phyloP scores from a whole-genome alignment of 192 early-diverging fungal genomes.

The Backusella sp. region DNA sequence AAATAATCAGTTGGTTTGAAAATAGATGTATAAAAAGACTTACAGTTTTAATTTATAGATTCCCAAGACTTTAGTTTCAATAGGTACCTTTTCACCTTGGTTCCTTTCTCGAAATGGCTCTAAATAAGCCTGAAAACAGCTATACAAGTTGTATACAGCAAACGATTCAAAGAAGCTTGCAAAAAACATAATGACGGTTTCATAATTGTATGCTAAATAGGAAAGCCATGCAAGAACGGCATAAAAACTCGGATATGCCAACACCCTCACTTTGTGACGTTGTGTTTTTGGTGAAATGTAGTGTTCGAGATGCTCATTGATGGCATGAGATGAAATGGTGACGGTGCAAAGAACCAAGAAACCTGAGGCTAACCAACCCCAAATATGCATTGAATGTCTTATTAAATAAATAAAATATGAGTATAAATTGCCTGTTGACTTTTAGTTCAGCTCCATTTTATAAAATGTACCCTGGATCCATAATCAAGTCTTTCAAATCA shows the following conservation, averaged over 20 bases:
- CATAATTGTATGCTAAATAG: constrained; percentile 34
- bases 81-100: constrained; percentile 19
- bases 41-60: constrained; percentile 32
- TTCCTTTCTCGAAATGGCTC: constrained; percentile 25
- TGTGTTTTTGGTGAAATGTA: constrained; percentile 21
- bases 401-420: neutral
- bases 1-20: neutral
- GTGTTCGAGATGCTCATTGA: constrained; percentile 20
- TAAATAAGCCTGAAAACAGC: constrained; percentile 31
- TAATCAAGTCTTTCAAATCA: constrained; percentile 21
- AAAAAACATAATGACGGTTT: constrained; percentile 41
- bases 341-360: constrained; percentile 21
- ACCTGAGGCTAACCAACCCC: constrained; percentile 36
- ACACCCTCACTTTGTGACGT: constrained; percentile 27
- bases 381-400: constrained; percentile 32
- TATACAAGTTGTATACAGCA: constrained; percentile 39
- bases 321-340: constrained; percentile 24
- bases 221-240: constrained; percentile 33
- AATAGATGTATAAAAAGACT: neutral
- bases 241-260: constrained; percentile 25
- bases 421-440: neutral
- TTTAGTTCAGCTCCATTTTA: neutral
- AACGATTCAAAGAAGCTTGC: constrained; percentile 36
- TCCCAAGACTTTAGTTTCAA: constrained; percentile 21
- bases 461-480: constrained; percentile 21